These are phyloP conservation scores for Chlamydomonas incerta DNA, from an alignment of 139 green algal species.

Conservation along the genomic window DNA sequence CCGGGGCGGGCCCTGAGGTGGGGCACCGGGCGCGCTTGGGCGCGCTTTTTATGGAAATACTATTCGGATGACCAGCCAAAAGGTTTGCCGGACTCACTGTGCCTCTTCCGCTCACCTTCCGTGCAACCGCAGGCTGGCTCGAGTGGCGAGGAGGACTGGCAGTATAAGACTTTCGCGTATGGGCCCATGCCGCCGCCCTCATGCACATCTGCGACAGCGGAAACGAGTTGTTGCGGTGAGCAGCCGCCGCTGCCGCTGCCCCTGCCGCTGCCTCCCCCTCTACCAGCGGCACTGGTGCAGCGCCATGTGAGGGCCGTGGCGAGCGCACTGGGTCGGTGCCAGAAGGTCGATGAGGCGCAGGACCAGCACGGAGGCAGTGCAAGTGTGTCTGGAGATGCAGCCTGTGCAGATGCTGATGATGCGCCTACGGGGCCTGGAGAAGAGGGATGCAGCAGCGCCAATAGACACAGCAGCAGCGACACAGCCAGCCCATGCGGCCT, in stretches of 20 bases:
- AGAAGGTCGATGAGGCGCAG: background rate
- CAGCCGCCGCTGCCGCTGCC: background rate
- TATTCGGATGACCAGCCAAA: too few relatives aligned
- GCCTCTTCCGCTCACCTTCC: background rate
- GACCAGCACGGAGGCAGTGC: background rate
- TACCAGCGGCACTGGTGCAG: background rate
- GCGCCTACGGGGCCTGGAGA: too few relatives aligned
- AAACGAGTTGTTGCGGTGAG: too few relatives aligned
- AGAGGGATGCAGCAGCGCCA: background rate
- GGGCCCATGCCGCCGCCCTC: background rate
- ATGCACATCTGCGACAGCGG: too few relatives aligned
- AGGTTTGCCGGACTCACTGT: too few relatives aligned
- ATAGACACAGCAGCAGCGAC: background rate
- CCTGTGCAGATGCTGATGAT: too few relatives aligned
- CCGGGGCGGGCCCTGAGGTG: too few relatives aligned
- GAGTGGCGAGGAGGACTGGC: background rate
- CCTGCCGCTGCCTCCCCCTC: background rate
- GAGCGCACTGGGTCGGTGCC: background rate
- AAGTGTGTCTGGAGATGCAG: too few relatives aligned
- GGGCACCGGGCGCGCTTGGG: too few relatives aligned
- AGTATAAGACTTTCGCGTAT: slow-evolving; percentile 32
- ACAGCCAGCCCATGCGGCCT: slow-evolving; percentile 27
- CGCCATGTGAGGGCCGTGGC: background rate
- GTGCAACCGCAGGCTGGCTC: background rate
- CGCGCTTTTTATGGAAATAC: too few relatives aligned